Conservation (phyloP, 148 eudicot species). For the Suaeda aralocaspica region DNA sequence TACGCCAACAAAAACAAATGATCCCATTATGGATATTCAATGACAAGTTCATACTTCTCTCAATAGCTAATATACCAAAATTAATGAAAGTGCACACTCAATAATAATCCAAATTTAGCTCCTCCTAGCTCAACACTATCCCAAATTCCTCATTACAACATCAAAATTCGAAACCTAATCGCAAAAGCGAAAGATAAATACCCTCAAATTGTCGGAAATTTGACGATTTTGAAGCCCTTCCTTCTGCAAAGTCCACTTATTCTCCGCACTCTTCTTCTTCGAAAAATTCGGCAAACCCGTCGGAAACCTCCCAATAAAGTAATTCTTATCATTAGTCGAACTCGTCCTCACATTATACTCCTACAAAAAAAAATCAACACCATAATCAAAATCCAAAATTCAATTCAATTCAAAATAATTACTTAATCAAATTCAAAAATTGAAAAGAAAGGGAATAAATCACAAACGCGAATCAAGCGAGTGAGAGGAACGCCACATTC, state of each 20-base stretch:
- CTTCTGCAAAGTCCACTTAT: conserved; percentile 78
- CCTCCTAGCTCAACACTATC: not conserved
- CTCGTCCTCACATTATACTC: conserved; percentile 82
- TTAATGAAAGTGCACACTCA: not conserved
- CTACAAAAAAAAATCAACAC: conserved; percentile 35
- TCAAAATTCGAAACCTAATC: not conserved
- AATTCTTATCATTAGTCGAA: conserved; percentile 64
- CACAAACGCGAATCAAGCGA: conserved; percentile 63
- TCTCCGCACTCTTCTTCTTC: conserved; percentile 69
- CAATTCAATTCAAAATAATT: not conserved
- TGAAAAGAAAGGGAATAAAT: not conserved
- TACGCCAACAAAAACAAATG: too few species aligned
- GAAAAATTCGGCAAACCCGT: conserved; percentile 74
- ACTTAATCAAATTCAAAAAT: not conserved
- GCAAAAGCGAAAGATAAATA: conserved; percentile 4
- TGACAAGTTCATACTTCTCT: not conserved
- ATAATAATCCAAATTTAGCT: not conserved
- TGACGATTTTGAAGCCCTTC: conserved; percentile 81
- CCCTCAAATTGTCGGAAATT: conserved; percentile 58
- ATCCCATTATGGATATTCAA: not conserved
- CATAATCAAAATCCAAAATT: not conserved
- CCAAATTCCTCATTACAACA: not conserved
- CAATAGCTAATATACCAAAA: not conserved
- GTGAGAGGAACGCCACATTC: conserved; percentile 71
- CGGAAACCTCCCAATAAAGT: conserved; percentile 77